These are phyloP conservation scores for Eimeria acervulina DNA, from an alignment of 169 alveolate species.

Conservation along the genomic window DNA sequence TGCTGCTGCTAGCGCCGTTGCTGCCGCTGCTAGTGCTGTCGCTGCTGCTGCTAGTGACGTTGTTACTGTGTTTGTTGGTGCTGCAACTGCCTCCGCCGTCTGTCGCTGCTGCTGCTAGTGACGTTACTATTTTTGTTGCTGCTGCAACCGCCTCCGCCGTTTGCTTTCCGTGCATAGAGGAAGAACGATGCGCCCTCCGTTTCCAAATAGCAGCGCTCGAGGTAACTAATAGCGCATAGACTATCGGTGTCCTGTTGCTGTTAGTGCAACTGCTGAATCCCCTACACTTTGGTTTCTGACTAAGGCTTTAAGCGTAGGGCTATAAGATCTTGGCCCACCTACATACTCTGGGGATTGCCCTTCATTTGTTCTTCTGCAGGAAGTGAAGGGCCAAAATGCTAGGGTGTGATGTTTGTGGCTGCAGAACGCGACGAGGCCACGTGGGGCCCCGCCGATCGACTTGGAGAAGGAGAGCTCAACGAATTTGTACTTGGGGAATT, in stretches of 20 bases:
- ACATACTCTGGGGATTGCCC: too few species aligned
- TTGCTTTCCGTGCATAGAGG: constrained; percentile 47
- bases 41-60: background rate
- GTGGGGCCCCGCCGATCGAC: constrained; percentile 84
- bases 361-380: background rate
- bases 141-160: background rate
- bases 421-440: constrained; percentile 87
- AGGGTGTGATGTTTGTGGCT: background rate
- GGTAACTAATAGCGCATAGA: constrained; percentile 13
- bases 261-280: background rate
- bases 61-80: background rate
- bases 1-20: too few species aligned
- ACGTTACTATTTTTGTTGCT: background rate
- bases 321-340: background rate
- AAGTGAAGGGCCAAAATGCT: background rate
- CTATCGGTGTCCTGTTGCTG: background rate
- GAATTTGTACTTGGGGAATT: constrained; percentile 91
- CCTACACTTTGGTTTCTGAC: background rate
- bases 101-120: background rate
- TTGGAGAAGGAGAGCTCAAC: constrained; percentile 84
- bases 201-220: constrained; percentile 76
- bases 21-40: too few species aligned
- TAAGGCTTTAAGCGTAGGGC: background rate
- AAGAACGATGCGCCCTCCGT: constrained; percentile 77
- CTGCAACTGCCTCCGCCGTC: too few species aligned